phyloP scores from a whole-genome alignment of 1,139 yeast genomes.

The Magnusiomyces magnusii region DNA sequence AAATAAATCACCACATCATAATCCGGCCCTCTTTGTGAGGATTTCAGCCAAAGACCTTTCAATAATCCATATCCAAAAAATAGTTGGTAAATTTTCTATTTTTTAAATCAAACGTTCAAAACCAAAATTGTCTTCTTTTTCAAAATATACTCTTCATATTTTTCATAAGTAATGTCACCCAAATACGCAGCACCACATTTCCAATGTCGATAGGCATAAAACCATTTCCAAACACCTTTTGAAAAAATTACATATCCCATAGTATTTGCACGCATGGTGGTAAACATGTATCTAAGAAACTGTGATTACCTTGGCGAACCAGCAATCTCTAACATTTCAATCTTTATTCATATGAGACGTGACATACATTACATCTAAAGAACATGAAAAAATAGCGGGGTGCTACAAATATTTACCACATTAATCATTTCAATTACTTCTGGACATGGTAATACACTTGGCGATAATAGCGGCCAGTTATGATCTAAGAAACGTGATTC shows the following conservation, averaged over 20 bases:
- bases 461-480: too few relatives aligned
- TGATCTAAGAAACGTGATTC: too few relatives aligned
- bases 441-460: background rate
- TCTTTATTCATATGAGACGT: too few relatives aligned
- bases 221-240: slow-evolving; percentile 18
- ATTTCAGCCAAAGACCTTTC: slow-evolving; percentile 35
- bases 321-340: too few relatives aligned
- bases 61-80: slow-evolving; percentile 17
- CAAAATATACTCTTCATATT: background rate
- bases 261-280: slow-evolving; percentile 19
- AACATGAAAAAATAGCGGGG: too few relatives aligned
- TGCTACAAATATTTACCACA: too few relatives aligned
- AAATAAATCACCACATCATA: slow-evolving; percentile 35
- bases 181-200: slow-evolving; percentile 26
- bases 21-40: slow-evolving; percentile 27
- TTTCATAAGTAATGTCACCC: slow-evolving; percentile 23
- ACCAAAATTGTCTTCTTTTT: background rate
- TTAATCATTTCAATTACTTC: too few relatives aligned
- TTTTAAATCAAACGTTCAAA: background rate
- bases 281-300: slow-evolving; percentile 21
- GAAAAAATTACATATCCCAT: slow-evolving; percentile 23
- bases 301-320: too few relatives aligned
- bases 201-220: slow-evolving; percentile 24
- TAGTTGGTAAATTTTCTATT: background rate
- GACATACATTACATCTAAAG: too few relatives aligned